Evolutionary conservation across 352 stramenopile species (phyloP).

Genomic region (Phytophthora ohioensis): DNA sequence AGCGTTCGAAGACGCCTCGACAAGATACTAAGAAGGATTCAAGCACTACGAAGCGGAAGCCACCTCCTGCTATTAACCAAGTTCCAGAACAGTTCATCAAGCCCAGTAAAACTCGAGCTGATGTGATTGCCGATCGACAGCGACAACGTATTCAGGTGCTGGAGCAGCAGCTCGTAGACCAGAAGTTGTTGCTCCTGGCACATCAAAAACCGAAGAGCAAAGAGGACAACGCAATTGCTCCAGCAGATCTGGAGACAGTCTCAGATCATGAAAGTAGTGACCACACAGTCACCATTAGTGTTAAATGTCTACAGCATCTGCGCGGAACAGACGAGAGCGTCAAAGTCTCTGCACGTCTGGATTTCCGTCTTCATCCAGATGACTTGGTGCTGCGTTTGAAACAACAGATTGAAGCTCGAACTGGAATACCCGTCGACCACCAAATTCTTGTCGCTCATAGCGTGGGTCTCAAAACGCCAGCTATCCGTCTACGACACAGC

Average conservation of each 20-base stretch:
- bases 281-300: conserved; percentile 21
- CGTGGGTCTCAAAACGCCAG: conserved; percentile 12
- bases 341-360: conserved; percentile 16
- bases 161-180: conserved; percentile 73
- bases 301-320: conserved; percentile 37
- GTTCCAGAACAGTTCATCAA: conserved; percentile 10
- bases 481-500: conserved; percentile 40
- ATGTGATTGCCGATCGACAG: conserved; percentile 48
- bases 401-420: conserved; percentile 34
- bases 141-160: conserved; percentile 65
- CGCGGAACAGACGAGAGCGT: conserved; percentile 7
- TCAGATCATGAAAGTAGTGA: conserved; percentile 9
- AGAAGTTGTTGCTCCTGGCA: conserved; percentile 53
- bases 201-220: conserved; percentile 20
- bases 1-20: conserved; percentile 12
- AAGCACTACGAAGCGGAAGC: conserved; percentile 6
- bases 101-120: conserved; percentile 16
- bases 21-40: conserved; percentile 9
- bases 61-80: background rate
- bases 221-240: conserved; percentile 17
- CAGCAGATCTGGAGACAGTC: conserved; percentile 25
- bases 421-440: conserved; percentile 32
- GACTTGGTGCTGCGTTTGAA: conserved; percentile 43
- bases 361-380: conserved; percentile 29
- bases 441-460: conserved; percentile 42